Evolutionary conservation across 1,139 yeast species (phyloP), one percentile per base, ranked within the genome.

Genomic region (Taphrina populina): DNA sequence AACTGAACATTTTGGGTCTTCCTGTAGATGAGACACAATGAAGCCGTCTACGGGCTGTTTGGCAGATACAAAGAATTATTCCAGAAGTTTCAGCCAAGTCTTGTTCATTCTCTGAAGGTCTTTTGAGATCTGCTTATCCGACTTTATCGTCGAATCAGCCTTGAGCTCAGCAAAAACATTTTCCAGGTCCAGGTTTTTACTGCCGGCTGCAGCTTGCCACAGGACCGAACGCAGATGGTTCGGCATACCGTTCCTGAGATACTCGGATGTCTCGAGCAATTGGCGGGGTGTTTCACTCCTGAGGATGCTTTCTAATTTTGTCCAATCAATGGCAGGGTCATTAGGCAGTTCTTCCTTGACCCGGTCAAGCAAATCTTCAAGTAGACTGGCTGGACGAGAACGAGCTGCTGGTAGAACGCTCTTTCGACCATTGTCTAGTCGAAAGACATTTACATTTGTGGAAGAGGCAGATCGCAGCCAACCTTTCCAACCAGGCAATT

Each of bases 401-500:
- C 33, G 39, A 6, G 29, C 39, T 11, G 11, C 11, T n/a, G 35
- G 3, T 15, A 20, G 11, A n/a, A 27, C 26, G 17, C 27, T 23
- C 45, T 24, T 40, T 4, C 45, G 45, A 10, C 23, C 23, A 7
- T 26, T 10, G 34, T 40, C 45, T 13, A 40, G 44, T 2, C 53
- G 44, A 27, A 37, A 35, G 6, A 36, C 35, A 6, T 34, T 24
- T 11, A 30, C 36, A n/a, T 34, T 39, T 7, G 53, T 27, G 10
- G 21, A 36, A 10, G 53, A 47, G 10, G 53, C 53, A 17, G 44
- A 35, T 7, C 54, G 45, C 30, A 49, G 20, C 54, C 54, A 49
- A 26, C 54, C 54, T 32, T 49, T 49, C 54, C 54, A 49, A 26
- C 54, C 54, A 15, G 47, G 37, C n/a, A n/a, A n/a, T n/a, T n/a